phyloP scores from a whole-genome alignment of 352 stramenopile genomes.

The Phytophthora citricola region DNA sequence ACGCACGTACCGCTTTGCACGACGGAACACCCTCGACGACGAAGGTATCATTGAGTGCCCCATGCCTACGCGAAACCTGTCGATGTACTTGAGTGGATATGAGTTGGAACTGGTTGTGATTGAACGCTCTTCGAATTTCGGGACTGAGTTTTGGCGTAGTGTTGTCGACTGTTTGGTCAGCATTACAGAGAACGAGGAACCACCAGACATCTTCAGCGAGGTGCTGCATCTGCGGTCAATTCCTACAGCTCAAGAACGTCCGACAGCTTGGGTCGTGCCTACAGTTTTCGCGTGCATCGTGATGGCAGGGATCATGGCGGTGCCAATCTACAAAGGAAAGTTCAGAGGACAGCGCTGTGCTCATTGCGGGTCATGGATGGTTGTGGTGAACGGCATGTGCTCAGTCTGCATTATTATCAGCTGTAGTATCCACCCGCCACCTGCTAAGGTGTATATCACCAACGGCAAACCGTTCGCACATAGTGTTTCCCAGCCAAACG shows the following conservation, averaged over 20 bases:
- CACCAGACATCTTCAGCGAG: slow-evolving; percentile 58
- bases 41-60: slow-evolving; percentile 58
- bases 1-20: slow-evolving; percentile 65
- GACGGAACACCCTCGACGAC: slow-evolving; percentile 59
- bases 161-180: slow-evolving; percentile 71
- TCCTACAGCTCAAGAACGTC: slow-evolving; percentile 29
- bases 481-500: slow-evolving; percentile 4
- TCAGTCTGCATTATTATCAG: slow-evolving; percentile 63
- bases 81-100: slow-evolving; percentile 67
- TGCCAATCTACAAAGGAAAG: slow-evolving; percentile 64
- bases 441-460: slow-evolving; percentile 63
- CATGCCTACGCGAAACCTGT: slow-evolving; percentile 59
- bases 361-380: slow-evolving; percentile 79
- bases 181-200: slow-evolving; percentile 53
- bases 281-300: slow-evolving; percentile 26
- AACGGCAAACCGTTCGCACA: slow-evolving; percentile 44
- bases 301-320: slow-evolving; percentile 31
- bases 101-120: slow-evolving; percentile 61
- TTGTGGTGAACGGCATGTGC: slow-evolving; percentile 58
- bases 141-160: slow-evolving; percentile 67
- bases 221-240: slow-evolving; percentile 67
- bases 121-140: slow-evolving; percentile 53
- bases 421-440: slow-evolving; percentile 53
- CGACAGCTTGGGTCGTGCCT: slow-evolving; percentile 46
- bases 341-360: slow-evolving; percentile 57